These are phyloP conservation scores for Acanthamoeba royreba DNA, from an alignment of 208 protist genomes.

Conservation along the genomic window DNA sequence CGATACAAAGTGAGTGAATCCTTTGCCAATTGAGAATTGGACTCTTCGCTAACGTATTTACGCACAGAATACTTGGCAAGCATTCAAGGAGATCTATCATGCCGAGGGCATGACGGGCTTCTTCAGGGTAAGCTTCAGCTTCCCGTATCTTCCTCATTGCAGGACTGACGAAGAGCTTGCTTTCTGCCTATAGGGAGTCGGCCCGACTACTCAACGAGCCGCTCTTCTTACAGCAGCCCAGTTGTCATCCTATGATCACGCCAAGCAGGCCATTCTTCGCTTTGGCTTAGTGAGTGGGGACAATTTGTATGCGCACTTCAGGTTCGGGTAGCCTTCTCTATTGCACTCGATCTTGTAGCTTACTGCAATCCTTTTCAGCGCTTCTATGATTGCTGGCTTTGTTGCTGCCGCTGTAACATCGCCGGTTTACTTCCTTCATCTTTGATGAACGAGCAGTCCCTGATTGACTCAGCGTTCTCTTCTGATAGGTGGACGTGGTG, in stretches of 20 bases:
- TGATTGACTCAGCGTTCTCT: not conserved
- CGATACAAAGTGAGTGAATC: not conserved
- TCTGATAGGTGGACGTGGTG: not conserved
- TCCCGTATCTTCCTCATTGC: not conserved
- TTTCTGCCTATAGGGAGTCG: not conserved
- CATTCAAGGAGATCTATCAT: not conserved
- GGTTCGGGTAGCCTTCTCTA: not conserved
- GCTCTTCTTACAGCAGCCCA: constrained; percentile 23
- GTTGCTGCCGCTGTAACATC: constrained; percentile 3
- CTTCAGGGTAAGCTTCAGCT: not conserved
- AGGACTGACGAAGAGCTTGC: not conserved
- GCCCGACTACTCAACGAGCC: not conserved
- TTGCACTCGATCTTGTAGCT: not conserved
- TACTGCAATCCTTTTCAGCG: not conserved
- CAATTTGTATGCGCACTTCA: not conserved
- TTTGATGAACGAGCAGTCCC: not conserved
- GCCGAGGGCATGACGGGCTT: not conserved
- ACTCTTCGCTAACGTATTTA: not conserved
- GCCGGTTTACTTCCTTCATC: not conserved
- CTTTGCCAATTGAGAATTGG: not conserved
- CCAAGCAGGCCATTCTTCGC: not conserved
- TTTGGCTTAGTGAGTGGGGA: not conserved
- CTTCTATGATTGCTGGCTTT: constrained; percentile 31
- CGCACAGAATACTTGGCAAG: not conserved
- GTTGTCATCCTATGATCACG: not conserved